Evolutionary conservation across 257 asterid genomes (phyloP).

Genomic region (Salvia splendens): DNA sequence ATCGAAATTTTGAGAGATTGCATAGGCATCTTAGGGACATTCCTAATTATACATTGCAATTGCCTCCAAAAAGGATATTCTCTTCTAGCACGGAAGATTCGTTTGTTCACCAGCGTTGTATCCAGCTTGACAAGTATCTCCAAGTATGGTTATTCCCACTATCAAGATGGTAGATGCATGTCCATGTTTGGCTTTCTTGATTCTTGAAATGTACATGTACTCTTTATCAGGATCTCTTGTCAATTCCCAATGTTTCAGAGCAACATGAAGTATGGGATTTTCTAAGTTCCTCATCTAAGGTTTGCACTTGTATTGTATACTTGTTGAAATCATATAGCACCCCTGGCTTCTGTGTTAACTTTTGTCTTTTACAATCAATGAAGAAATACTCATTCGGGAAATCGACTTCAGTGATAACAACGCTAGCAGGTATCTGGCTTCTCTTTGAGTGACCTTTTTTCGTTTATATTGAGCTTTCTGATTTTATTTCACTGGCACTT

Average conservation of each 20-base stretch:
- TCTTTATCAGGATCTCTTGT: slow-evolving; percentile 69
- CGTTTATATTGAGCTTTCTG: slow-evolving; percentile 17
- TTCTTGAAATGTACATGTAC: slow-evolving; percentile 29
- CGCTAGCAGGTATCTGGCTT: slow-evolving; percentile 69
- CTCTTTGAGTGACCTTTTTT: slow-evolving; percentile 27
- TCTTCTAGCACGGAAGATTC: slow-evolving; percentile 88
- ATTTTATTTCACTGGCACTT: slow-evolving; percentile 9
- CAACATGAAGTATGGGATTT: slow-evolving; percentile 99
- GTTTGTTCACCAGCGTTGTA: slow-evolving; percentile 89
- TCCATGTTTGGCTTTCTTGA: slow-evolving; percentile 13
- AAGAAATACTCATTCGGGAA: slow-evolving; percentile 86
- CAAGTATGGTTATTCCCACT: slow-evolving; percentile 54
- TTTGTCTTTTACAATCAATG: slow-evolving; percentile 34
- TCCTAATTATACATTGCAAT: slow-evolving; percentile 81
- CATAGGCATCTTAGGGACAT: slow-evolving; percentile 88
- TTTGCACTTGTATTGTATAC: slow-evolving; percentile 33
- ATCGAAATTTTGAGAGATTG: slow-evolving; percentile 87
- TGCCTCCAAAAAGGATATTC: slow-evolving; percentile 96
- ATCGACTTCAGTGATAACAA: slow-evolving; percentile 82
- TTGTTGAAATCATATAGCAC: slow-evolving; percentile 23
- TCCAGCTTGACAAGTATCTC: slow-evolving; percentile 89
- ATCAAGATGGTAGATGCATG: slow-evolving; percentile 15
- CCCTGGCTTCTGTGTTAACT: slow-evolving; percentile 29
- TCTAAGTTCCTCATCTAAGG: slow-evolving; percentile 85
- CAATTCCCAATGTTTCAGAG: slow-evolving; percentile 94